A percentile compares a stretch with the other conserved stretches of the same genome.
These are phyloP conservation scores for Alliaria petiolata DNA, from an alignment of 345 rosid genomes.

Conservation along the genomic window DNA sequence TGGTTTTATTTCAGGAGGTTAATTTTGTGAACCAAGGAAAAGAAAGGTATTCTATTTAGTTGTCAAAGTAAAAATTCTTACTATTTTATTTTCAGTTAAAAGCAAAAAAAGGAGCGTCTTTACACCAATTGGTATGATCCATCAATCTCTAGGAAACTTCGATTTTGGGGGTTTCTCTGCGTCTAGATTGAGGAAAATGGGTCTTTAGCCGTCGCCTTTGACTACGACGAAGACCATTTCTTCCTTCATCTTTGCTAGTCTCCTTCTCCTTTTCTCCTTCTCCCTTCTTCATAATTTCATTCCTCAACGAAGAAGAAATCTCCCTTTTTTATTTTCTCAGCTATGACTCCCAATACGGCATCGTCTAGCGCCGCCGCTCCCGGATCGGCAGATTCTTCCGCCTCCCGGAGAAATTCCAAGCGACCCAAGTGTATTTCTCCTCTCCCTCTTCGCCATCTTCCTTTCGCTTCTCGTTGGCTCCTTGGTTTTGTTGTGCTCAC, in stretches of 20 bases:
- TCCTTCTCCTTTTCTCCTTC: neutral
- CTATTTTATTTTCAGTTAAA: neutral
- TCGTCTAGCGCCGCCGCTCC: slow-evolving; percentile 60
- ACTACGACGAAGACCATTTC: slow-evolving; percentile 11
- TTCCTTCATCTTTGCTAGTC: neutral
- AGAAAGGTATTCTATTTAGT: neutral
- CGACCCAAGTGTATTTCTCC: slow-evolving; percentile 77
- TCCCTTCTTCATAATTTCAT: neutral
- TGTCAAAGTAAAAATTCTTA: neutral
- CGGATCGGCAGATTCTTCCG: slow-evolving; percentile 75
- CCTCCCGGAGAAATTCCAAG: slow-evolving; percentile 67
- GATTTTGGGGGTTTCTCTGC: slow-evolving; percentile 15
- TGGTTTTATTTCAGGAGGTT: neutral
- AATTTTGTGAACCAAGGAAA: neutral
- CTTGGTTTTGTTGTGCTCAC: neutral
- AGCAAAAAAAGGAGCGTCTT: neutral
- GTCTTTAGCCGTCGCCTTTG: slow-evolving; percentile 26
- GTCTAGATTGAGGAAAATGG: neutral
- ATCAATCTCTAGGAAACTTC: slow-evolving; percentile 16
- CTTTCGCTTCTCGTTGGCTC: neutral
- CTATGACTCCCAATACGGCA: slow-evolving; percentile 43
- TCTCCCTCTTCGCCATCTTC: neutral
- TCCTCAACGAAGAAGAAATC: neutral
- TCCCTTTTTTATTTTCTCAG: neutral
- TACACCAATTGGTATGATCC: neutral